These are phyloP conservation scores for Calonectria multiphialidica DNA, from an alignment of 2,329 filamentous ascomycete genomes.

Conservation along the genomic window DNA sequence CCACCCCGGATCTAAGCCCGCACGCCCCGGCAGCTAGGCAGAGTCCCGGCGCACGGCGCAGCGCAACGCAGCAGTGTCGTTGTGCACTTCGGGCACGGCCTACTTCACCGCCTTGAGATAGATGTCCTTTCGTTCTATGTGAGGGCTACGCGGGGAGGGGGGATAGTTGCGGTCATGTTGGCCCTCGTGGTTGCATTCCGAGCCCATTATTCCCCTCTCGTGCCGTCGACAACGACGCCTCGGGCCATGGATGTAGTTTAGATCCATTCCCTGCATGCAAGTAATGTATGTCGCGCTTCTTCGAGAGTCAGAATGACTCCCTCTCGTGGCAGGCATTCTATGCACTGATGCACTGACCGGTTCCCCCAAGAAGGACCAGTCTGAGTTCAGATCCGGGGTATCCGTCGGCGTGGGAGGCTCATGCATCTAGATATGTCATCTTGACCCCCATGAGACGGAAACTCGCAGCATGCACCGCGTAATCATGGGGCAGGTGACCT, in stretches of 20 bases:
- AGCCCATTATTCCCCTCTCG: not conserved
- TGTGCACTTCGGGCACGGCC: not conserved
- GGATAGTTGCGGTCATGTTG: not conserved
- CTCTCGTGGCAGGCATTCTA: not conserved
- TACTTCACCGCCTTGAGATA: conserved; percentile 20
- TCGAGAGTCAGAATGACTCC: not conserved
- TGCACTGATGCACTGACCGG: conserved; percentile 14
- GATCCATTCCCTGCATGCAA: not conserved
- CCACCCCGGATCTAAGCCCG: not conserved
- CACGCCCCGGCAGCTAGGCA: not conserved
- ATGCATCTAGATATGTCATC: conserved; percentile 15
- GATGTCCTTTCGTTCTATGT: not conserved
- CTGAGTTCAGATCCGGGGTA: conserved; percentile 16
- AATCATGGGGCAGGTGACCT: conserved; percentile 9
- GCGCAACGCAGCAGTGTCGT: not conserved
- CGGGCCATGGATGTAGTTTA: not conserved
- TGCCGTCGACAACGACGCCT: not conserved
- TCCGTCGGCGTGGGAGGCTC: conserved; percentile 15
- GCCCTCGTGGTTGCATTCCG: conserved; percentile 16
- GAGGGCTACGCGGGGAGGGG: not conserved
- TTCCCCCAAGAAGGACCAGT: not conserved
- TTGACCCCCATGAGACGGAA: not conserved
- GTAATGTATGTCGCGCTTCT: conserved; percentile 15
- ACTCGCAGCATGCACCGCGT: not conserved
- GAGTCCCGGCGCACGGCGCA: not conserved